Base-by-base conservation (phyloP, 2,329 filamentous ascomycete genomes). In the Penicillium hesseltinei region DNA sequence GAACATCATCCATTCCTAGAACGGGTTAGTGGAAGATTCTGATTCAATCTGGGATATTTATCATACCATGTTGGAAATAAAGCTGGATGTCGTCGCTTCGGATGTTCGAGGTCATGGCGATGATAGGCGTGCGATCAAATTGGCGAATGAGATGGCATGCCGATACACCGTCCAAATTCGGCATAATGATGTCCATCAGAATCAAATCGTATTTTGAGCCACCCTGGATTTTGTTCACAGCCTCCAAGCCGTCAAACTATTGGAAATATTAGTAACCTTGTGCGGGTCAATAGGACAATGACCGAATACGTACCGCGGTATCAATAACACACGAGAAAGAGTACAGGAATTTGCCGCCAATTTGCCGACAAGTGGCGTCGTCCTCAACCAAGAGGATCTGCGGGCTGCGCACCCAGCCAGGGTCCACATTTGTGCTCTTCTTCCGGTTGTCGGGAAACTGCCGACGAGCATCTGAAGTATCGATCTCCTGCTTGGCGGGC, bases 31-130 rank as follows among this genome's bases (percentile, higher is more conserved):
- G 56, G 40, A 25, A 6, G 9, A 39, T 8, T 36, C 27, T 31
- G 4, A 21, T 27, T 21, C 10, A 51, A 23, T 23, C 8, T 40
- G 35, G 23, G 7, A 33, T 25, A 29, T 36, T 2, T 25, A 15
- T 69, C 88, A 80, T 83, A 94, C 92, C 94, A 77, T 96, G 92
- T 68, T 93, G 88, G 78, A 97, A 97, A 73, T 99, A 99, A 78
- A 95, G 92, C 53, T 93, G 90, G 60, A 97, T 95, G 72, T 99
- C 94, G 69, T 97, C 93, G 59, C 91, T 92, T 63, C 94, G 86
- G 63, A 99, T 97, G 71, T 97, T 99, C 4, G 93, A 97, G 3
- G 94, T 99, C 94, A 99, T 97, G 46, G 94, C 94, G 57, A 99
- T 91, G 67, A 99, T 95, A 0, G 94, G 94, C 6, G 87, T 85